phyloP scores from a whole-genome alignment of 495 filamentous ascomycete genomes.

The Trichoderma reesei region DNA sequence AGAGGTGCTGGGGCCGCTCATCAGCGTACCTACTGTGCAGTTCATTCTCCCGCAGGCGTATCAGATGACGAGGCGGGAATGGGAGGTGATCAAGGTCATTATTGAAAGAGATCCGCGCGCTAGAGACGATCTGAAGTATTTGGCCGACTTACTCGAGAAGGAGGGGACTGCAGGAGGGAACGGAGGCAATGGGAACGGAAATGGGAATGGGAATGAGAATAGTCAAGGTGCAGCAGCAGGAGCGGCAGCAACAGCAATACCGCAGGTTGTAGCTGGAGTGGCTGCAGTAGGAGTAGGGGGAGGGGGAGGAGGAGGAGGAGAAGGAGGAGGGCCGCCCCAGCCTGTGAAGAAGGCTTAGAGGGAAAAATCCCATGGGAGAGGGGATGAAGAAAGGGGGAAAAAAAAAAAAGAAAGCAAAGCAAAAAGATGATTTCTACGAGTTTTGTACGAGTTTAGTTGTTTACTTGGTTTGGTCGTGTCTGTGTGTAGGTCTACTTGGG shows the following conservation, averaged over 20 bases:
- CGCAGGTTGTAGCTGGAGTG: not conserved
- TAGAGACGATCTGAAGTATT: conserved; percentile 36
- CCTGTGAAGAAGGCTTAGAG: not conserved
- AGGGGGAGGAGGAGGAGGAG: not conserved
- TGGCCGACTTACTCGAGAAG: conserved; percentile 37
- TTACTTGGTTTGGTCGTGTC: not conserved
- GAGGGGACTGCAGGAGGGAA: conserved; percentile 19
- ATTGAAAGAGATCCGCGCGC: conserved; percentile 42
- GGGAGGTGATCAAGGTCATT: conserved; percentile 53
- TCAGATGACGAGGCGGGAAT: conserved; percentile 50
- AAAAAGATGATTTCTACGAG: not conserved
- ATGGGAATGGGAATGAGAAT: not conserved
- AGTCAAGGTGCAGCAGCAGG: conserved; percentile 10
- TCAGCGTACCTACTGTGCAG: conserved; percentile 51
- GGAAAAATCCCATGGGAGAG: not conserved
- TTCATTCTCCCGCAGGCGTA: conserved; percentile 58
- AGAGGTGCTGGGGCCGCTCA: conserved; percentile 50
- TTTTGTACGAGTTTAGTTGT: not conserved
- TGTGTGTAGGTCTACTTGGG: not conserved
- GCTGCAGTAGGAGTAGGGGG: not conserved
- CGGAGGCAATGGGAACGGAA: conserved; percentile 4
- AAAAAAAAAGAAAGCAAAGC: not conserved
- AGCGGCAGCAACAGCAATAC: conserved; percentile 8
- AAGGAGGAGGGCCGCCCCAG: not conserved
- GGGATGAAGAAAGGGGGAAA: too few relatives aligned